Percentiles rank a stretch among this genome's conserved stretches.
Evolutionary conservation across 1,284 basidiomycete species (phyloP).

Genomic region (Austroboletus rostrupii): DNA sequence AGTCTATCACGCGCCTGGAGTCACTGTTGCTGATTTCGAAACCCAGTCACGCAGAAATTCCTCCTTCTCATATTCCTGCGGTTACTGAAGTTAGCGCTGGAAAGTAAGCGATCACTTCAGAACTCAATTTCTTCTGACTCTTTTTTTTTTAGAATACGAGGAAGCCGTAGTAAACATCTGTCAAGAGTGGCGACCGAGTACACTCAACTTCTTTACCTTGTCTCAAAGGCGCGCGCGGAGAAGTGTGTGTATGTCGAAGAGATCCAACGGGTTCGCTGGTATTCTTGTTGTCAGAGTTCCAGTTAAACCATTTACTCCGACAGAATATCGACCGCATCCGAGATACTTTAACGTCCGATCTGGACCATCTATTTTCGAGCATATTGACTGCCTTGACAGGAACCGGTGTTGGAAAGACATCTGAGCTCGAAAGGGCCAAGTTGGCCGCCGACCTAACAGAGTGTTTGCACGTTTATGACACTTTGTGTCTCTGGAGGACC

Average conservation of each 20-base stretch:
- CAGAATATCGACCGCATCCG: constrained; percentile 81
- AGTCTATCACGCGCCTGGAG: constrained; percentile 81
- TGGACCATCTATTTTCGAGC: constrained; percentile 73
- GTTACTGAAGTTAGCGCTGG: constrained; percentile 15
- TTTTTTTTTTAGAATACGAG: constrained; percentile 42
- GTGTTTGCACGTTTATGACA: constrained; percentile 80
- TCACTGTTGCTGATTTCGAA: constrained; percentile 65
- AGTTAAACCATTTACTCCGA: constrained; percentile 12
- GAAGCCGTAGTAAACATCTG: constrained; percentile 78
- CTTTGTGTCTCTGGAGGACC: constrained; percentile 75
- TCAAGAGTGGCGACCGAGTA: constrained; percentile 86
- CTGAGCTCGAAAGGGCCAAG: constrained; percentile 65
- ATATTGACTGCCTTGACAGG: constrained; percentile 49
- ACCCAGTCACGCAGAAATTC: constrained; percentile 19
- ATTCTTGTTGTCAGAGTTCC: constrained; percentile 10
- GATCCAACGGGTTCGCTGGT: constrained; percentile 77
- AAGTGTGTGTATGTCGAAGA: constrained; percentile 76
- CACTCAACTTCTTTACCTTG: constrained; percentile 88
- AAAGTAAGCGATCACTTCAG: constrained; percentile 19
- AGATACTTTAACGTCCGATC: constrained; percentile 76
- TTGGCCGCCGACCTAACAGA: constrained; percentile 64
- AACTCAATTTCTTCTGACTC: neutral
- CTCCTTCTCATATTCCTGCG: constrained; percentile 25
- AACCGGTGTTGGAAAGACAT: constrained; percentile 40
- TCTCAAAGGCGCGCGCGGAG: constrained; percentile 74